Evolutionary conservation across 345 rosid species (phyloP), one percentile per base, ranked within the genome.

Genomic region (Salix udensis): DNA sequence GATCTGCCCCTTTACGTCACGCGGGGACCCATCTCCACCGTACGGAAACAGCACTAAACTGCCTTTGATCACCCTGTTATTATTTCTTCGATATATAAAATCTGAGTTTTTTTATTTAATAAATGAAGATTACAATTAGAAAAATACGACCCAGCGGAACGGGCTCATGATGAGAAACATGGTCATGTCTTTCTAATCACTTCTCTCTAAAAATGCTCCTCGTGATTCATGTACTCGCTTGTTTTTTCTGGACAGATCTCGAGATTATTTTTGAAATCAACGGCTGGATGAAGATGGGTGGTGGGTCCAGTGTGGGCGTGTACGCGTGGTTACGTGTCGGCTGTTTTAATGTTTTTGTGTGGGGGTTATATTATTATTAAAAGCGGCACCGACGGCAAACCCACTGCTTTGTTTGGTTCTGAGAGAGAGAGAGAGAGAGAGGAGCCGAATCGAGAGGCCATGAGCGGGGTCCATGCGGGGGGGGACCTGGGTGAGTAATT

Each of bases 211-310:
- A 61, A 40, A 61, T 24, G 73, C 76, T 60, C 66, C 80, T 88
- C 89, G 83, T 82, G 91, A 87, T 86, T 69, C 86, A 34, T 85
- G 85, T 71, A 28, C 71, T 66, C 46, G 65, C 13, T 50, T 73
- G 73, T 71, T 76, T 73, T 72, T 72, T 24, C 28, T 2, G 21
- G 71, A 50, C 78, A 60, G 26, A 83, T 76, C 42, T n/a, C 53
- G 2, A 28, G 11, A 5, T 2, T 23, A 10, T 16, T 7, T 9
- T 24, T 0, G 9, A 6, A 12, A 26, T 84, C 0, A 64, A 76
- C 84, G 87, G 85, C 30, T 21, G 75, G 48, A 19, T 65, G 24
- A 52, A 36, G 39, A 50, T 15, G 61, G 14, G 2, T 2, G 4
- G 39, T 53, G 61, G 4, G 71, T 72, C 86, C 79, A 68, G 67